phyloP scores from a whole-genome alignment of 257 asterid species.

The Paraleonurus japonicus region DNA sequence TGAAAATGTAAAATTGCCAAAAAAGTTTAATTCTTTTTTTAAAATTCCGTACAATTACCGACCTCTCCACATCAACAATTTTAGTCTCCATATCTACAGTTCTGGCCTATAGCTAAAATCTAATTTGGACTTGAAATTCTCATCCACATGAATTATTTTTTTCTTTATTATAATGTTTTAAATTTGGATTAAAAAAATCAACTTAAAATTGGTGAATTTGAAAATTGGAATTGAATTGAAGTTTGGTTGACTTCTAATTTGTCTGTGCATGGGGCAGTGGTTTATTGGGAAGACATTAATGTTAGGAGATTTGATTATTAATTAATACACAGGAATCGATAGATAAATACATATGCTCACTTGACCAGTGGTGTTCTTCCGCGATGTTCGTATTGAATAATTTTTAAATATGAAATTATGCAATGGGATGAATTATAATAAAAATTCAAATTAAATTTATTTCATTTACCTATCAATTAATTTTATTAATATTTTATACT shows the following conservation, averaged over 20 bases:
- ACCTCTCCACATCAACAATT: not conserved
- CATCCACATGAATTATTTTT: not conserved
- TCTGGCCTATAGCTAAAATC: not conserved
- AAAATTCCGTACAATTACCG: too few species aligned
- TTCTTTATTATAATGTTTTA: not conserved
- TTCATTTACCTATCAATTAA: too few species aligned
- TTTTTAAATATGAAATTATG: too few species aligned
- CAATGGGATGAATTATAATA: too few species aligned
- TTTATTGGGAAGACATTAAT: not conserved
- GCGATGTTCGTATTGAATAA: too few species aligned
- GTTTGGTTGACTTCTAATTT: constrained; percentile 14
- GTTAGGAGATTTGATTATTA: not conserved
- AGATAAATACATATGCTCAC: too few species aligned
- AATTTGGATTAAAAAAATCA: not conserved
- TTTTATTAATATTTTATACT: too few species aligned
- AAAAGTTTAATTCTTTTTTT: too few species aligned
- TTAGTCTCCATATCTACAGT: not conserved
- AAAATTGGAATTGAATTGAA: not conserved
- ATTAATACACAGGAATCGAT: too few species aligned
- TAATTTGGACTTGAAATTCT: not conserved
- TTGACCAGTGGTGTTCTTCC: too few species aligned
- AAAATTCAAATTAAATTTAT: too few species aligned
- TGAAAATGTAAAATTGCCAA: not conserved
- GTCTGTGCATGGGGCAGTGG: not conserved
- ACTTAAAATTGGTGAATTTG: not conserved